Evolutionary conservation across 345 rosid genomes (phyloP).

Genomic region (Noccaea bulbosa): DNA sequence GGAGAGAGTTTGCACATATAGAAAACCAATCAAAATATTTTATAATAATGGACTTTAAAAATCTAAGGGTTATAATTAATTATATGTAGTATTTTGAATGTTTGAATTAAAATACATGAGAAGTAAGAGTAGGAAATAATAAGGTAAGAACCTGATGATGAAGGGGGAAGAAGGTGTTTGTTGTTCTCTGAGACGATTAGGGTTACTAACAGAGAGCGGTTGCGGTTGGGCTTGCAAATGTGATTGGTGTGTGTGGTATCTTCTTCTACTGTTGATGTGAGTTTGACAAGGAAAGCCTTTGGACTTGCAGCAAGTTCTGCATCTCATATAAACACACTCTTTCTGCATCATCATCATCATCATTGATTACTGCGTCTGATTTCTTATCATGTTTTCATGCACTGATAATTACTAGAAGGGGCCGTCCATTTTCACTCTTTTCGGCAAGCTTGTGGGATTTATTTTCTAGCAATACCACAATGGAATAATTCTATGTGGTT

Average conservation of each 20-base stretch:
- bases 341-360: constrained; percentile 49
- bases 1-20: no score
- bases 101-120: no score
- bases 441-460: background rate
- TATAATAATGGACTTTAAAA: no score
- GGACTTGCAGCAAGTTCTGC: constrained; percentile 68
- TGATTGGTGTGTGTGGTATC: constrained; percentile 42
- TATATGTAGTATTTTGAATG: no score
- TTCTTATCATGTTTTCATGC: constrained; percentile 2
- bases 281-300: constrained; percentile 64
- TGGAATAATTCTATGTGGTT: background rate
- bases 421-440: constrained; percentile 6
- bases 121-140: background rate
- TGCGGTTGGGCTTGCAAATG: constrained; percentile 29
- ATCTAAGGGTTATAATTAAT: no score
- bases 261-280: constrained; percentile 59
- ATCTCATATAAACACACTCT: constrained; percentile 57
- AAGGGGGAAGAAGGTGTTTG: constrained; percentile 27
- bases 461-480: background rate
- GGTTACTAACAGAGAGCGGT: constrained; percentile 25
- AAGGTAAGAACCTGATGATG: constrained; percentile 39
- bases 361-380: background rate
- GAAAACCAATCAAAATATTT: no score
- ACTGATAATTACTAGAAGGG: constrained; percentile 1
- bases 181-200: constrained; percentile 36